Percentiles rank a stretch among this genome's conserved stretches.
These are phyloP conservation scores for Suhomyces terraborum DNA, from an alignment of 1,139 yeast species.

Conservation along the genomic window DNA sequence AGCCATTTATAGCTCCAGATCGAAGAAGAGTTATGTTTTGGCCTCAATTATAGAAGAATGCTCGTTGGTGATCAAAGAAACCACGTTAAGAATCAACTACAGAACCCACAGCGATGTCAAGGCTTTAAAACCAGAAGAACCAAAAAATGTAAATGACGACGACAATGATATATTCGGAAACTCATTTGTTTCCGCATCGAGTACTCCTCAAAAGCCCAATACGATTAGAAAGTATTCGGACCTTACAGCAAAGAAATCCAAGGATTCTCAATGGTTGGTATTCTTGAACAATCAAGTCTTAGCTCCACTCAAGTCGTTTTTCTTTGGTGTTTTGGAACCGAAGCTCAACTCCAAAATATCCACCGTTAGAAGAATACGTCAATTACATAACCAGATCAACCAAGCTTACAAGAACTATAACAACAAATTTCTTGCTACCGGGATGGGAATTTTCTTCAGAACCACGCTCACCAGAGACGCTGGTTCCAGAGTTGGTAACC, in stretches of 20 bases:
- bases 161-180: conserved; percentile 38
- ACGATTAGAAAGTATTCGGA: conserved; percentile 6
- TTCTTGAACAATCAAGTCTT: conserved; percentile 17
- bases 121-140: conserved; percentile 25
- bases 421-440: conserved; percentile 20
- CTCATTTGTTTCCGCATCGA: conserved; percentile 17
- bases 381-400: not conserved
- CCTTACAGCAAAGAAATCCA: conserved; percentile 3
- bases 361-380: not conserved
- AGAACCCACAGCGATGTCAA: conserved; percentile 36
- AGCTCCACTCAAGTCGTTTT: conserved; percentile 18
- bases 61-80: conserved; percentile 51
- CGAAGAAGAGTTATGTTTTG: conserved; percentile 55
- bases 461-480: conserved; percentile 56
- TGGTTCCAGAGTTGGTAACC: conserved; percentile 58
- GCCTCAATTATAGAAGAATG: conserved; percentile 61
- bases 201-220: conserved; percentile 9
- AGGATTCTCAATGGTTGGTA: conserved; percentile 11
- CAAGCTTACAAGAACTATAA: conserved; percentile 9
- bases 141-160: conserved; percentile 14
- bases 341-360: not conserved
- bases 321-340: conserved; percentile 8
- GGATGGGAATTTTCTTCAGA: conserved; percentile 50
- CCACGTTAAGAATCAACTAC: conserved; percentile 44
- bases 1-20: conserved; percentile 55